Conservation (phyloP, 2,329 filamentous ascomycete genomes). For the Colletotrichum magnum region DNA sequence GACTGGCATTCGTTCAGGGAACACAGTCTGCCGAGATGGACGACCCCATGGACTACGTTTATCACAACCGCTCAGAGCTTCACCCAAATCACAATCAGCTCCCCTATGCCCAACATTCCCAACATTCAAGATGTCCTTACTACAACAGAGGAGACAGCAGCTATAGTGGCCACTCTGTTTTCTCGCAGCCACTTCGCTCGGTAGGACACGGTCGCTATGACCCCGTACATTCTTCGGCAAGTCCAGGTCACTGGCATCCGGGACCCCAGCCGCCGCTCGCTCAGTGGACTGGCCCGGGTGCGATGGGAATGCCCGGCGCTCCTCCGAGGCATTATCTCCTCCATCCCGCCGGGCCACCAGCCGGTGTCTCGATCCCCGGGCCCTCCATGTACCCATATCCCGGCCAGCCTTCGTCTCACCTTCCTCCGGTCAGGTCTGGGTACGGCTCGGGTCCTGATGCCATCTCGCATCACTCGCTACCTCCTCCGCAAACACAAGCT, state of each 20-base stretch:
- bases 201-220: slow-evolving; percentile 47
- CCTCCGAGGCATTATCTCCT: too few relatives aligned
- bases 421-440: slow-evolving; percentile 23
- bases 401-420: background rate
- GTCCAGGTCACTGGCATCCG: slow-evolving; percentile 44
- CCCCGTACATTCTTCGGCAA: slow-evolving; percentile 46
- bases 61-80: slow-evolving; percentile 28
- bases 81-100: slow-evolving; percentile 26
- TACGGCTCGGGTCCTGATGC: background rate
- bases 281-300: slow-evolving; percentile 24
- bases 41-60: slow-evolving; percentile 38
- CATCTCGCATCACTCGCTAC: background rate
- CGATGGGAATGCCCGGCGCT: too few relatives aligned
- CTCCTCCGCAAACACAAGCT: slow-evolving; percentile 1
- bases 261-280: slow-evolving; percentile 11
- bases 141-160: slow-evolving; percentile 13
- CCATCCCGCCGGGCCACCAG: too few relatives aligned
- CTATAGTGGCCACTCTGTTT: slow-evolving; percentile 7
- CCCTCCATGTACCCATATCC: slow-evolving; percentile 8
- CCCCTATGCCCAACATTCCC: slow-evolving; percentile 19
- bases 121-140: slow-evolving; percentile 29
- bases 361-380: too few relatives aligned
- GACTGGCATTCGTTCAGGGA: background rate
- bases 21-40: slow-evolving; percentile 20
- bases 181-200: slow-evolving; percentile 17